A percentile compares a stretch with the other conserved stretches of the same genome.
Conservation (phyloP, 257 asterid genomes). For the Przewalskia tangutica region DNA sequence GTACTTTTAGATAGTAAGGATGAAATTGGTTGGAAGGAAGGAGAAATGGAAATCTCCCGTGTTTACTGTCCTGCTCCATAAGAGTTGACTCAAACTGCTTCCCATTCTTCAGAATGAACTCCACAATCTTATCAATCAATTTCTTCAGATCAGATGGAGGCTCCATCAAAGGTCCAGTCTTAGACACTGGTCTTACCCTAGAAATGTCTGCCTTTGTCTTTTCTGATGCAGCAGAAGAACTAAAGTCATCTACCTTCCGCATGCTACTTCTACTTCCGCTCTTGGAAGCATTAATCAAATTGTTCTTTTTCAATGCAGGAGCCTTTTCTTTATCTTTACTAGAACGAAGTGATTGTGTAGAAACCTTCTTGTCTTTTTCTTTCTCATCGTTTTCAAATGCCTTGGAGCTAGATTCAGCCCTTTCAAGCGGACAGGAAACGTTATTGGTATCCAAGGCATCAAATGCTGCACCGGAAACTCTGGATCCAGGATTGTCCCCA, state of each 20-base stretch:
- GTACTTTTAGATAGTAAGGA: constrained; percentile 61
- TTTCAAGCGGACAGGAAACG: constrained; percentile 24
- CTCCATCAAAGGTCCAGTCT: constrained; percentile 39
- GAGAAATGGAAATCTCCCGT: constrained; percentile 79
- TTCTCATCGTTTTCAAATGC: constrained; percentile 26
- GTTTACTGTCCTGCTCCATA: constrained; percentile 65
- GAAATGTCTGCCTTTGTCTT: constrained; percentile 22
- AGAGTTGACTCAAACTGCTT: constrained; percentile 75
- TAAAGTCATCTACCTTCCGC: constrained; percentile 29
- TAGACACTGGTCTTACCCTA: constrained; percentile 20
- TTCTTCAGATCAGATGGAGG: constrained; percentile 77
- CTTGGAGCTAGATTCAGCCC: constrained; percentile 21
- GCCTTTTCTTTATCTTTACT: constrained; percentile 32
- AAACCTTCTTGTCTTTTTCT: constrained; percentile 22
- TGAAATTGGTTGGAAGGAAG: constrained; percentile 69
- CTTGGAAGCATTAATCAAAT: constrained; percentile 34
- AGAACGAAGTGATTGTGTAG: constrained; percentile 24
- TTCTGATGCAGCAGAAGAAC: constrained; percentile 21
- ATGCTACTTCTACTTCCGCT: constrained; percentile 22
- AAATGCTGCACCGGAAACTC: constrained; percentile 13
- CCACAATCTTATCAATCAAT: constrained; percentile 67
- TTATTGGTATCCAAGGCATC: constrained; percentile 8
- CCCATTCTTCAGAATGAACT: constrained; percentile 65
- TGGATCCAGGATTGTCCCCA: constrained; percentile 24
- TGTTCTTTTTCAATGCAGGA: constrained; percentile 47